Conservation (phyloP, 768 basidiomycete genomes). For the Lactarius akahatsu region DNA sequence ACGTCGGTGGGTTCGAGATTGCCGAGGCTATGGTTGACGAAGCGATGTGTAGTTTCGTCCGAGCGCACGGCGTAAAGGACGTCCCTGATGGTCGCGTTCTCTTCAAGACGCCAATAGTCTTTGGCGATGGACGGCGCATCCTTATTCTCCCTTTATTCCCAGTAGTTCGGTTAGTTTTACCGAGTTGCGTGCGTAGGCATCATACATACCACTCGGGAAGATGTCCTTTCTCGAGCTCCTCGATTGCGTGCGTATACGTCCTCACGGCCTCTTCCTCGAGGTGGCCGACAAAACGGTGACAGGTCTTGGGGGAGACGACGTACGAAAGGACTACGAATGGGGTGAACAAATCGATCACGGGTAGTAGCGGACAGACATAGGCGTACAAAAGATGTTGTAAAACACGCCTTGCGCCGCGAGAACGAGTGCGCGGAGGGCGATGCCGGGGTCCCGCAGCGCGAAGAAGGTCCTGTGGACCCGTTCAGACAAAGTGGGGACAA, state of each 20-base stretch:
- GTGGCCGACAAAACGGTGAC: slow-evolving; percentile 90
- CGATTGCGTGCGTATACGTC: slow-evolving; percentile 85
- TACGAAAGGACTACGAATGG: slow-evolving; percentile 63
- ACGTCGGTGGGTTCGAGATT: slow-evolving; percentile 79
- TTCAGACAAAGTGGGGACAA: neutral
- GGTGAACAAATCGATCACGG: neutral
- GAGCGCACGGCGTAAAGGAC: slow-evolving; percentile 90
- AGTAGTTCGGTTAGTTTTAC: neutral
- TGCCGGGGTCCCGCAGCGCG: slow-evolving; percentile 78
- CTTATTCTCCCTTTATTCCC: slow-evolving; percentile 51
- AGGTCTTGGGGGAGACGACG: slow-evolving; percentile 67
- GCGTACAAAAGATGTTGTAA: slow-evolving; percentile 83
- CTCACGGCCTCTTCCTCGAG: slow-evolving; percentile 94
- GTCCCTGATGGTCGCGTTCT: slow-evolving; percentile 77
- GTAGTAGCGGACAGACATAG: slow-evolving; percentile 8
- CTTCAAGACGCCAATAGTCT: slow-evolving; percentile 86
- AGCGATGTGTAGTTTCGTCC: slow-evolving; percentile 91
- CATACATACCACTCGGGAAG: slow-evolving; percentile 71
- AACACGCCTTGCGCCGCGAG: slow-evolving; percentile 92
- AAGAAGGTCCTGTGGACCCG: slow-evolving; percentile 80
- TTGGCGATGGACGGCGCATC: slow-evolving; percentile 88
- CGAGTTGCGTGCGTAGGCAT: neutral
- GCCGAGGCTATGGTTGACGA: slow-evolving; percentile 94
- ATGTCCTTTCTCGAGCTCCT: slow-evolving; percentile 77
- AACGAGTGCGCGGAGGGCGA: slow-evolving; percentile 77